Base-by-base conservation (phyloP, 1,284 basidiomycete species). In the Somion occarium region DNA sequence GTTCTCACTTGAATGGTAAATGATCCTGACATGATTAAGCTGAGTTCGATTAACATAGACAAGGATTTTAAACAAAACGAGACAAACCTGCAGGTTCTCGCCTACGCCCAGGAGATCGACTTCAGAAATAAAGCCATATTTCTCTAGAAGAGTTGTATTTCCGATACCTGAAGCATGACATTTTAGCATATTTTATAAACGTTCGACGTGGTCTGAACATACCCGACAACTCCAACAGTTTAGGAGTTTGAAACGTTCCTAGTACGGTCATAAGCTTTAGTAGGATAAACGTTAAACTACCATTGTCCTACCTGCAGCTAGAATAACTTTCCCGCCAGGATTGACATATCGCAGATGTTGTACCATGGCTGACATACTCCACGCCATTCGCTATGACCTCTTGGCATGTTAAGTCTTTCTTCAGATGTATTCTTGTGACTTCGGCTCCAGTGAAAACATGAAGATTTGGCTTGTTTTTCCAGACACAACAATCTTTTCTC, bases 101-200 rank as follows among this genome's bases (percentile, higher is more conserved):
- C 76, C 76, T 0, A 78, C 75, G 12, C 73, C 73, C 1, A 71
- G 66, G 9, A 78, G 59, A 41, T 73, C 59, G 48, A 72, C 56
- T 38, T 64, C 62, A 39, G 65, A 56, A 0, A 61, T 50, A 26
- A 78, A 59, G 3, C 70, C 71, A 5, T 72, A 54, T 13, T 53
- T 55, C 25, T 65, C 57, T 2, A 79, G 58, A 3, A 77, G 63
- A 3, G 59, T 53, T 9, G 50, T 53, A 5, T 69, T 61, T 11
- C 76, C 76, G 22, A 79, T 69, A 3, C 76, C 76, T 1, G 73
- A 71, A 5, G 73, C 9, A 34, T 34, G 15, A 34, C 7, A 15
- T 7, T 7, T 34, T 7, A 7, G 15, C 15, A 7, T 34, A 34
- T 34, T 34, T 34, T 34, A 34, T 34, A n/a, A n/a, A n/a, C n/a